Base-by-base conservation (phyloP, 768 basidiomycete genomes). In the Serendipita vermifera region DNA sequence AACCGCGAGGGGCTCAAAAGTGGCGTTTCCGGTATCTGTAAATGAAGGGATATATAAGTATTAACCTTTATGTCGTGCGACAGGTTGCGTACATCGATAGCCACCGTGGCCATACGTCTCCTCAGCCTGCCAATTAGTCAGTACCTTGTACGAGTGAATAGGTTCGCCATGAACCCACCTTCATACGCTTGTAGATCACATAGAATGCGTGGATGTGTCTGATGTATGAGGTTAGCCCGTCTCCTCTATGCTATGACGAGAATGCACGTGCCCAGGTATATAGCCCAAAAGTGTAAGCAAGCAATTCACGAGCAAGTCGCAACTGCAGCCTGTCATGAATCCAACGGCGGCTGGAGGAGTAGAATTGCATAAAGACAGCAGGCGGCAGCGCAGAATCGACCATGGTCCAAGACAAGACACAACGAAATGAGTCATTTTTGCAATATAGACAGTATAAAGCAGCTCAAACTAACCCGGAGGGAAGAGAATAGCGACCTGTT, bases 131-230 rank as follows among this genome's bases (percentile, higher is more conserved):
- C 5, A 17, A n/a, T 22, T 73, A 32, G 22, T 48, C 24, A 59
- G 33, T 5, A 46, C 5, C n/a, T 9, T 33, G 22, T 41, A 22
- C 33, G 33, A 7, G 27, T 38, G 5, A 40, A 43, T 13, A 14
- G 20, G 46, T 75, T n/a, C n/a, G n/a, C n/a, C n/a, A n/a, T 63
- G 88, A 87, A 63, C 88, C 85, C 0, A 88, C 90, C 62, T 86
- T 76, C 77, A 89, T 89, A 77, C 84, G 85, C 77, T 77, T 83
- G 72, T 90, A 90, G 57, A 91, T 89, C 54, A 93, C 75, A 85
- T 85, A 90, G 71, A 90, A 89, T 1, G 87, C 85, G 64, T 91
- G 87, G 15, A 33, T 54, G 13, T 15, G 22, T 5, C 15, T 39
- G 20, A n/a, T 4, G 0, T 58, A 6, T 24, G 20, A 26, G 22